phyloP scores from a whole-genome alignment of 257 asterid genomes.

The Eucommia ulmoides region DNA sequence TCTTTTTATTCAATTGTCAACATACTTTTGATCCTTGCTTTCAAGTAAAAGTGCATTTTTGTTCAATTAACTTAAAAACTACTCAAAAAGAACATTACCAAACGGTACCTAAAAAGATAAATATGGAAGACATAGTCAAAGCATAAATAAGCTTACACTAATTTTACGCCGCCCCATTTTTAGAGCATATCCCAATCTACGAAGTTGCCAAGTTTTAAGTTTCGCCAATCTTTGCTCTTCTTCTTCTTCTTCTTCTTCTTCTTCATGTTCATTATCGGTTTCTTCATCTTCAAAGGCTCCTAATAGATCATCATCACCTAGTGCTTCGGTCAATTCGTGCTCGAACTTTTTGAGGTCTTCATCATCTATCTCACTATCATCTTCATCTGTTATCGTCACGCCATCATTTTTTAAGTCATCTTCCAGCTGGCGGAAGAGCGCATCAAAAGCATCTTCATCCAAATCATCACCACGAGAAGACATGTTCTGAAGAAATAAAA shows the following conservation, averaged over 20 bases:
- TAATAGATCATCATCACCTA: constrained; percentile 64
- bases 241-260: constrained; percentile 20
- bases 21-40: too few species aligned
- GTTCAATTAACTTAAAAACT: too few species aligned
- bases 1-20: too few species aligned
- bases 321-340: constrained; percentile 72
- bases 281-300: constrained; percentile 38
- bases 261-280: constrained; percentile 15
- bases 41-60: too few species aligned
- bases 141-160: constrained; percentile 35
- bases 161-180: constrained; percentile 86
- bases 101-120: too few species aligned
- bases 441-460: constrained; percentile 91
- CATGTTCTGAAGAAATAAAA: constrained; percentile 27
- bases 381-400: constrained; percentile 26
- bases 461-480: constrained; percentile 23
- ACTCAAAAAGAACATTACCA: too few species aligned
- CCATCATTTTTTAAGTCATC: constrained; percentile 83
- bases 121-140: too few species aligned
- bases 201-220: constrained; percentile 79
- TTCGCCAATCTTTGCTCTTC: constrained; percentile 31
- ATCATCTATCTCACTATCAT: constrained; percentile 54
- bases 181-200: constrained; percentile 74
- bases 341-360: constrained; percentile 76
- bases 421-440: constrained; percentile 73